phyloP scores from a whole-genome alignment of 768 basidiomycete species.

The Boletus rufocinnamomeus region DNA sequence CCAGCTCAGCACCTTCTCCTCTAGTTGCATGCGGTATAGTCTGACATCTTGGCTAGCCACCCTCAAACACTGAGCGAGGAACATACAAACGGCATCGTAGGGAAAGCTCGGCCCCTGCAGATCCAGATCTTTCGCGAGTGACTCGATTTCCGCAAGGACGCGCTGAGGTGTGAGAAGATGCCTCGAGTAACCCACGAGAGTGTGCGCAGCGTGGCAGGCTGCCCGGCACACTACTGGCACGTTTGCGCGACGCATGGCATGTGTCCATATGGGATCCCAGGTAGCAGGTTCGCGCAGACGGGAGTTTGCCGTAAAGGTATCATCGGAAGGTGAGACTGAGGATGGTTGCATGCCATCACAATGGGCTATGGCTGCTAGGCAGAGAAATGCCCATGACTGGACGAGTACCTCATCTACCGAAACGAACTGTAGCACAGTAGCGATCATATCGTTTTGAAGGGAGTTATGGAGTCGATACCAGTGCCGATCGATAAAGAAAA shows the following conservation, averaged over 20 bases:
- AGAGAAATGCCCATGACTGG: conserved; percentile 87
- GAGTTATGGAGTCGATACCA: conserved; percentile 63
- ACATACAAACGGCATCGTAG: conserved; percentile 86
- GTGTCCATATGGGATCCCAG: conserved; percentile 87
- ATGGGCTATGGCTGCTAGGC: conserved; percentile 70
- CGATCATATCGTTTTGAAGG: conserved; percentile 58
- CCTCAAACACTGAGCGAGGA: conserved; percentile 67
- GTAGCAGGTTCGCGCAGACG: conserved; percentile 30
- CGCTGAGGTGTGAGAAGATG: conserved; percentile 54
- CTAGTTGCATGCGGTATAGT: conserved; percentile 81
- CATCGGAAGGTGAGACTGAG: conserved; percentile 2
- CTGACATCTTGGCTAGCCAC: conserved; percentile 80
- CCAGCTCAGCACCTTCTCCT: conserved; percentile 86
- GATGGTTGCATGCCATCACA: conserved; percentile 38
- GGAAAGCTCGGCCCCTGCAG: conserved; percentile 89
- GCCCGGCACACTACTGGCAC: conserved; percentile 72
- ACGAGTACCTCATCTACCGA: conserved; percentile 61
- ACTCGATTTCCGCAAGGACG: conserved; percentile 73
- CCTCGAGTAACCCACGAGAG: conserved; percentile 49
- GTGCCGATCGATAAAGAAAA: conserved; percentile 83
- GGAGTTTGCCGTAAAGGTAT: not conserved
- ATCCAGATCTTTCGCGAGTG: conserved; percentile 77
- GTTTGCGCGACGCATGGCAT: conserved; percentile 73
- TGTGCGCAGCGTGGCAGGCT: conserved; percentile 69
- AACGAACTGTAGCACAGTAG: conserved; percentile 59